Base-by-base conservation (phyloP, 192 early-diverging fungal genomes). In the Mortierella hygrophila region DNA sequence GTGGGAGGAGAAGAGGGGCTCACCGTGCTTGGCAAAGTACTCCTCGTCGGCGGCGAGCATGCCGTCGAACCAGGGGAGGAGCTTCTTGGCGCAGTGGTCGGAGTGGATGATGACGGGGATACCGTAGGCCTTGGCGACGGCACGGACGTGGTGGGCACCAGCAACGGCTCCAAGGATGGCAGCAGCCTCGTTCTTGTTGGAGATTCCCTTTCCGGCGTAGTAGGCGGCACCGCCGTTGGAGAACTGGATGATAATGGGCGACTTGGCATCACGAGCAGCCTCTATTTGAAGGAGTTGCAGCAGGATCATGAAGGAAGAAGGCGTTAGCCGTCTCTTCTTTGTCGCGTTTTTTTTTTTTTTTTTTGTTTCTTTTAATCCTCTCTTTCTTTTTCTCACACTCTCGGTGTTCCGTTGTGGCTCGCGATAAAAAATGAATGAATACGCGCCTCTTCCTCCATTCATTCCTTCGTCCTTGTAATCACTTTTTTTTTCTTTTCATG, bases 11-110 rank as follows among this genome's bases (percentile, higher is more conserved):
- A 97, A 99, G 80, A 99, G 95, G 72, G 97, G 97, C 92, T 97
- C 97, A 83, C 93, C 93, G 90, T 99, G 95, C 82, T 89, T 88
- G 92, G 94, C 95, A 92, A 97, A 99, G 95, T 99, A 97, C 78
- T 91, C 95, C 89, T 98, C 97, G 90, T 99, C 97, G 72, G 97
- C 97, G 49, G 89, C 92, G 71, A 99, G 90, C 97, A 99, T 99
- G 79, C 97, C 97, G 76, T 99, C 97, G 86, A 99, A 97, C 97
- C 97, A 99, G 47, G 97, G 96, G 44, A 99, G 92, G 73, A 99
- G 94, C 93, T 98, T 97, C 90, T 97, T 95, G 88, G 96, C 97
- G 91, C 97, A 99, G 94, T 99, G 97, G 90, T 99, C 97, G 75
- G 95, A 96, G 94, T 98, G 97, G 75, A 97, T 83, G 47, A 94